Conservation (phyloP, 176 grass and related monocot genomes). For the Oryza meyeriana region DNA sequence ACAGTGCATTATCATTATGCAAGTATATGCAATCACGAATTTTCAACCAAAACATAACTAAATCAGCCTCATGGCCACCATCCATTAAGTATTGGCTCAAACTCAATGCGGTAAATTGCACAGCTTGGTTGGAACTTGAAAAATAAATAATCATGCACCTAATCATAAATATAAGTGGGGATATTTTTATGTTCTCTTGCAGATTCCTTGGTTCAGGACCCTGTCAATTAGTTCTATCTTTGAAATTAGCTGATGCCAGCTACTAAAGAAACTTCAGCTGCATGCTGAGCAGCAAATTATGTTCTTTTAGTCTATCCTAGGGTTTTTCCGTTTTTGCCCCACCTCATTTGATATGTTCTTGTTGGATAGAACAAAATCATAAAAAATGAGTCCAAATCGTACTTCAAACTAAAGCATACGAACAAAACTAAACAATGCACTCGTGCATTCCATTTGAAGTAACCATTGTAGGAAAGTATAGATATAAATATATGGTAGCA, state of each 20-base stretch:
- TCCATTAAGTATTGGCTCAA: neutral
- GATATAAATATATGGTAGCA: too few species aligned
- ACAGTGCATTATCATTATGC: neutral
- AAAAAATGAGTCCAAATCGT: neutral
- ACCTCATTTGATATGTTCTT: neutral
- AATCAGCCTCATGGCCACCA: neutral
- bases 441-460: neutral
- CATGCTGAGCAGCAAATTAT: neutral
- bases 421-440: neutral
- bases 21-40: neutral
- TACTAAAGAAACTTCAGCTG: neutral
- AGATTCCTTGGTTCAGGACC: neutral
- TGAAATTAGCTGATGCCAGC: neutral
- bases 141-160: neutral
- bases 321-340: too few species aligned
- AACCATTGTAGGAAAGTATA: neutral
- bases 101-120: neutral
- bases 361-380: neutral
- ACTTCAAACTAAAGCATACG: neutral
- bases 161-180: neutral
- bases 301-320: neutral
- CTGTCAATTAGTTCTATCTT: neutral
- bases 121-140: neutral
- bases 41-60: neutral
- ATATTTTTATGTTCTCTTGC: neutral